These are phyloP conservation scores for Arabis hirsuta DNA, from an alignment of 345 rosid species.

Conservation along the genomic window DNA sequence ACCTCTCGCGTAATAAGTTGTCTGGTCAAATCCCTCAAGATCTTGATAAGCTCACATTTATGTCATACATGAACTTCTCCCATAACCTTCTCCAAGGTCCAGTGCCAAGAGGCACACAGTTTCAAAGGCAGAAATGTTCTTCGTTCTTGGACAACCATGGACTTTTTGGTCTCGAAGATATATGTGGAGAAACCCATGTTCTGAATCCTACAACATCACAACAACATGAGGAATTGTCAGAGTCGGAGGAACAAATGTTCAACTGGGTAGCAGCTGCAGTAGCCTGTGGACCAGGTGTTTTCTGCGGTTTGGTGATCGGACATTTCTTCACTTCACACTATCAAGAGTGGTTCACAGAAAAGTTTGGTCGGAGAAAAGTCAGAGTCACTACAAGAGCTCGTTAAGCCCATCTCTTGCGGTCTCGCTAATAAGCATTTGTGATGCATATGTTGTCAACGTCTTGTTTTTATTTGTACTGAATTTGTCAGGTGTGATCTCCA, in stretches of 20 bases:
- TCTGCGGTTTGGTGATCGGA: not conserved
- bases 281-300: conserved; percentile 15
- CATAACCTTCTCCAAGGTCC: conserved; percentile 7
- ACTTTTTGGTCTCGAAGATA: conserved; percentile 5
- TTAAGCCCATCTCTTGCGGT: not conserved
- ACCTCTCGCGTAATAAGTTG: conserved; percentile 9
- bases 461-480: no score
- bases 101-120: conserved; percentile 20
- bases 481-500: no score
- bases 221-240: not conserved
- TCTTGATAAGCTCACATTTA: conserved; percentile 11
- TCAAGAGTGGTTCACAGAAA: not conserved
- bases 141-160: not conserved
- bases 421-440: no score
- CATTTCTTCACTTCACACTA: not conserved
- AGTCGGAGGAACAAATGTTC: not conserved
- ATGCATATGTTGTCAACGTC: no score
- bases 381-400: not conserved
- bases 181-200: not conserved
- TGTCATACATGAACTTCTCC: conserved; percentile 25
- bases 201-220: not conserved
- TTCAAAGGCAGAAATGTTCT: conserved; percentile 6
- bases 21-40: conserved; percentile 26
- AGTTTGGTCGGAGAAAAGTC: not conserved
- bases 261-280: conserved; percentile 21